phyloP scores from a whole-genome alignment of 2,329 filamentous ascomycete genomes.

The Ambrosiella cleistominuta region DNA sequence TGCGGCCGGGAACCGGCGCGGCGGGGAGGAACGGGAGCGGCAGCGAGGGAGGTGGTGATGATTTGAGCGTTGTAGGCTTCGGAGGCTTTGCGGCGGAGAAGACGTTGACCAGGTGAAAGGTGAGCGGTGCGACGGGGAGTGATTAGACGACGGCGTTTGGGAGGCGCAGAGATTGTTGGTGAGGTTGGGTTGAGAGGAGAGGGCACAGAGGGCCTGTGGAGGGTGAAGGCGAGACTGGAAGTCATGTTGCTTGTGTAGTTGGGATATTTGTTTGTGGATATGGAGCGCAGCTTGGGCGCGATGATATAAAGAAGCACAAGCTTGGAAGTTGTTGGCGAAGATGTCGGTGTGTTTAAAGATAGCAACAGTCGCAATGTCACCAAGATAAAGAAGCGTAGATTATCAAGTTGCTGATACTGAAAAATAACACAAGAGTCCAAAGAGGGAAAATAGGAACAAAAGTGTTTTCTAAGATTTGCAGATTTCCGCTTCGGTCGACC shows the following conservation, averaged over 20 bases:
- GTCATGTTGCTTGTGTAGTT: background rate
- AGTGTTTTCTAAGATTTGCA: background rate
- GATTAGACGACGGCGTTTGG: slow-evolving; percentile 9
- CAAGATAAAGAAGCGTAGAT: too few relatives aligned
- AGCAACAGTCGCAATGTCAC: background rate
- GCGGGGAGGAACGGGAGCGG: slow-evolving; percentile 7
- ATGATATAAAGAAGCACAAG: background rate
- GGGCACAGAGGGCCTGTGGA: slow-evolving; percentile 10
- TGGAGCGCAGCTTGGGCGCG: background rate
- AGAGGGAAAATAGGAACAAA: background rate
- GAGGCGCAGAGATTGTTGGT: slow-evolving; percentile 2
- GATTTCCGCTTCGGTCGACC: background rate
- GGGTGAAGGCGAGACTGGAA: slow-evolving; percentile 3
- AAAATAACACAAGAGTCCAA: background rate
- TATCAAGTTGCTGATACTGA: background rate
- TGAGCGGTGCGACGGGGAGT: slow-evolving; percentile 10
- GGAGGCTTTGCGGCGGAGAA: slow-evolving; percentile 11
- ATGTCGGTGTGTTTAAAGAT: background rate
- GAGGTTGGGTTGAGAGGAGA: slow-evolving; percentile 12
- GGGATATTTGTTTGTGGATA: background rate
- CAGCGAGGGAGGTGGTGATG: slow-evolving; percentile 10
- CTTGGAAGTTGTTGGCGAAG: background rate
- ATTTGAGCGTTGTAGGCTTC: slow-evolving; percentile 12
- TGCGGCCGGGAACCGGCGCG: background rate
- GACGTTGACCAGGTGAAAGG: slow-evolving; percentile 11